Evolutionary conservation across 1,139 yeast genomes (phyloP), one percentile per base, ranked within the genome.

Genomic region (Geotrichum bryndzae): DNA sequence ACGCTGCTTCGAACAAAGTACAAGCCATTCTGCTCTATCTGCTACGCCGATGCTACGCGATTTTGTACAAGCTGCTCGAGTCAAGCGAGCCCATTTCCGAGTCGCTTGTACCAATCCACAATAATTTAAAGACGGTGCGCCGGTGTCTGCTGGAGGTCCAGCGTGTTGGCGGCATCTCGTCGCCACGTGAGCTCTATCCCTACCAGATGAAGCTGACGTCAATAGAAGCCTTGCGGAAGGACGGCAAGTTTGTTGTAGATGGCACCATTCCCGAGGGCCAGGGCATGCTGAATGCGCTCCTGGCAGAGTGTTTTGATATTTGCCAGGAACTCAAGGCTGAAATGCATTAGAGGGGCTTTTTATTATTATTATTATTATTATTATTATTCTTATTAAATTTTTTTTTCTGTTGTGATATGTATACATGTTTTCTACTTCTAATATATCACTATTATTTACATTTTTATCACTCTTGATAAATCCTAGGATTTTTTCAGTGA

Each of bases 231-330:
- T 75, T 88, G 71, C 83, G 97, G 70, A 81, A 79, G 25, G 98
- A 94, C 73, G 99, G 99, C 45, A 92, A 89, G 77, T 94, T 94
- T 70, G 84, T 88, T 71, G 88, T 90, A 45, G 90, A 90, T 66
- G 89, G 85, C 61, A 88, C 89, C 66, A 87, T 92, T 52, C 99
- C 99, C 7, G 97, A 94, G 74, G 99, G 99, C 15, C 99, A 94
- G 75, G 98, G 97, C 11, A 86, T 96, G 51, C 79, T 94, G 65
- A 91, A 87, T 73, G 96, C 97, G 0, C 77, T 94, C 65, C 79
- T 94, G 58, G 94, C 96, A 1, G 98, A 92, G 74, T 92, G 98
- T 74, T 94, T 90, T 73, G 99, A 94, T 74, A 87, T 92, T 63
- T 80, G 90, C 61, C 92, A 94, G 72, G 99, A 94, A 75, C 79